Evolutionary conservation across 371 early-diverging fungal species (phyloP), one percentile per base, ranked within the genome.

Genomic region (Zychaea mexicana): DNA sequence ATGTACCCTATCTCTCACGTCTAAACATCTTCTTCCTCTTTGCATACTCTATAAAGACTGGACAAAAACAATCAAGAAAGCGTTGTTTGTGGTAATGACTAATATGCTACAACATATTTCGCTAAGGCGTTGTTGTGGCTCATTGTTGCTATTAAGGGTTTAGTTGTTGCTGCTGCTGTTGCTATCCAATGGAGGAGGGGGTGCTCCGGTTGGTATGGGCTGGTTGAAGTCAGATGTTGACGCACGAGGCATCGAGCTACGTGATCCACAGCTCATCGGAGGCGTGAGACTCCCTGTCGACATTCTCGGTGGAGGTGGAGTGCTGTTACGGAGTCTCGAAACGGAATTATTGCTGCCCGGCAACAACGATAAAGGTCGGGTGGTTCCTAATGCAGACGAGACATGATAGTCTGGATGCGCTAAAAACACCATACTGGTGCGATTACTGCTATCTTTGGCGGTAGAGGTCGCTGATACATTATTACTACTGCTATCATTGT

Each of bases 251-350:
- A 49, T 49, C 4, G 49, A 49, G 22, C 49, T 49, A 24, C 49
- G 49, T 49, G 49, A 49, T 49, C 49, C 49, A n/a, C n/a, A n/a
- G 22, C n/a, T 24, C 9, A 49, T 22, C n/a, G 49, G 49, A 49
- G 49, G 49, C 1, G 49, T 49, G 26, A 22, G 5, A 24, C 49
- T 49, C 10, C 49, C 49, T 49, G 22, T 5, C n/a, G 49, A 49
- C n/a, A 24, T 4, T 49, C 49, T 49, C 24, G 13, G 22, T 9
- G 21, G 10, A 19, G 49, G 22, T 22, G 24, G 42, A 17, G 42
- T 42, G 15, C 42, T 42, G n/a, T 42, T 49, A 3, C 49, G 21
- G 3, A 49, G 49, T 49, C 49, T 19, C 5, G 49, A 49, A 12
- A 49, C 49, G 2, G 49, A 49, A 22, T 6, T 49, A 24, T 56